These are phyloP conservation scores for Leccinum uliginosum DNA, from an alignment of 768 basidiomycete genomes.

Conservation along the genomic window DNA sequence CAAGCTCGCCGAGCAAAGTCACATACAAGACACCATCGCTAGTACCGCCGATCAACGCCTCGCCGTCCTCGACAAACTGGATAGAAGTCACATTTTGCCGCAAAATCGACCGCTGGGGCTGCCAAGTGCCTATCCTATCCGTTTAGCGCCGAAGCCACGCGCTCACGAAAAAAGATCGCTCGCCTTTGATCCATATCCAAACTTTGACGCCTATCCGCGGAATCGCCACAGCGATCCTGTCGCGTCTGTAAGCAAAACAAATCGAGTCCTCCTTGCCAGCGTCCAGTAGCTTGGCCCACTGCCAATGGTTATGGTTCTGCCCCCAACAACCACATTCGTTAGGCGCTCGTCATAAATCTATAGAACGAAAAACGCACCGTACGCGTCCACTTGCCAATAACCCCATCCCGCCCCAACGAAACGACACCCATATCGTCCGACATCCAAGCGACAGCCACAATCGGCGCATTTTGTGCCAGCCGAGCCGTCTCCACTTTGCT, in stretches of 20 bases:
- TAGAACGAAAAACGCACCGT: constrained; percentile 35
- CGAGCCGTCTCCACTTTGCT: constrained; percentile 49
- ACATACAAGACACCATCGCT: constrained; percentile 64
- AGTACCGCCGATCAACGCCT: constrained; percentile 63
- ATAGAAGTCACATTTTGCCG: constrained; percentile 63
- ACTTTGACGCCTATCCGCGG: constrained; percentile 57
- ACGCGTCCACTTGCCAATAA: constrained; percentile 56
- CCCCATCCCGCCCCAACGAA: constrained; percentile 53
- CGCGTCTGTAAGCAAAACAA: constrained; percentile 52
- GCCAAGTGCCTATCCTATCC: constrained; percentile 50
- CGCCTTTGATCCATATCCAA: constrained; percentile 62
- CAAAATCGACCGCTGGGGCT: constrained; percentile 57
- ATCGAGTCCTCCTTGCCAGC: constrained; percentile 43
- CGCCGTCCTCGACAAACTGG: constrained; percentile 59
- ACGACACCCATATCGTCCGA: constrained; percentile 53
- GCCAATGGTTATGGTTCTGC: constrained; percentile 50
- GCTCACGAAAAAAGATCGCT: neutral
- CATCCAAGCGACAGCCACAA: constrained; percentile 56
- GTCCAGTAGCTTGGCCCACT: constrained; percentile 52
- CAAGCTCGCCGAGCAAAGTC: neutral
- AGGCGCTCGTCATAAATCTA: neutral
- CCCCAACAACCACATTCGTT: neutral
- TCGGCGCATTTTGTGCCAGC: constrained; percentile 46
- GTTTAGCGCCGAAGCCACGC: neutral
- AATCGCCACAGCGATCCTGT: constrained; percentile 60